Base-by-base conservation (phyloP, 495 filamentous ascomycete species). In the Aspergillus taichungensis region DNA sequence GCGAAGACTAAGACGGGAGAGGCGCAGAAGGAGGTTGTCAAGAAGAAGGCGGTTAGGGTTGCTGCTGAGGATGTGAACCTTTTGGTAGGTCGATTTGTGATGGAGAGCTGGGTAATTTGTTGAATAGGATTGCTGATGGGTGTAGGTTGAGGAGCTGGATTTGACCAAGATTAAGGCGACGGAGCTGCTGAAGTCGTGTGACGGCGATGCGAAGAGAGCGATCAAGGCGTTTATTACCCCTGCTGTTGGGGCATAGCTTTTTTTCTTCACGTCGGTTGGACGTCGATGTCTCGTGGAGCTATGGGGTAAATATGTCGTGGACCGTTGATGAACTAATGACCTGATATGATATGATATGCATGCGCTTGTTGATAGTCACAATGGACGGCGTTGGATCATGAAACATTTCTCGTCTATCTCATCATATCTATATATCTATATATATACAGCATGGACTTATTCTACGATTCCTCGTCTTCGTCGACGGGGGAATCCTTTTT, bases 111-210 rank as follows among this genome's bases (percentile, higher is more conserved):
- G 8, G n/a, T 11, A 30, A 39, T 44, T 18, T 14, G 43, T 7
- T 42, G 60, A 42, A 50, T 46, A 29, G 30, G 8, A 6, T 4
- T 7, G 3, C 12, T 33, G 1, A 1, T 46, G 34, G 28, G 1
- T 49, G 12, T 44, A 94, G 86, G 77, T 85, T 28, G 83, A 89
- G 7, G 76, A 94, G 59, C 65, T 95, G 37, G 87, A 94, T 36
- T 59, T 95, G 28, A 75, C 69, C 10, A 94, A 92, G 63, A 51
- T 57, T 6, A 92, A 88, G 60, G 89, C 88, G 2, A 94, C 86
- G 10, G 89, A 95, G 38, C 61, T 95, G 43, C 74, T 95, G 33
- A 83, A 78, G 61, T 66, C 75, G n/a, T 73, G 90, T 56, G 87
- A 90, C 32, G 89, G 88, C 0, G 78, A 92, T 67, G 79, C 78